Percentiles rank a stretch among this genome's conserved stretches.
These are phyloP conservation scores for Gaultheria prostrata DNA, from an alignment of 148 eudicot species.

Conservation along the genomic window DNA sequence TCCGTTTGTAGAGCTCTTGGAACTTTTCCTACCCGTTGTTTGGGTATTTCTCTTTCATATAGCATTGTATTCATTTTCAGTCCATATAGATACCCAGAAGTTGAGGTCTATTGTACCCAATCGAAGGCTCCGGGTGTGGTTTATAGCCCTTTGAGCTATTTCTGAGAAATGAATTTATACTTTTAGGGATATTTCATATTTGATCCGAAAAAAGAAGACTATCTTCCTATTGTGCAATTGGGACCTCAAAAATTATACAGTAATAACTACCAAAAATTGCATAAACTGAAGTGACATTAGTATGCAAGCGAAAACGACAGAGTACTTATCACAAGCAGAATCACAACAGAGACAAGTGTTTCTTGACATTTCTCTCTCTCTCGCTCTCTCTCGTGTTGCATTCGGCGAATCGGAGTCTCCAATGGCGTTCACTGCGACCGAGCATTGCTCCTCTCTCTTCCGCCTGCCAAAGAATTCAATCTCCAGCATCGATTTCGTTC, in stretches of 20 bases:
- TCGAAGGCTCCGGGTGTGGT: too few species aligned
- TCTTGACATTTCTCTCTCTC: neutral
- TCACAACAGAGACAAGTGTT: neutral
- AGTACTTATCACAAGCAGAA: neutral
- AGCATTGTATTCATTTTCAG: too few species aligned
- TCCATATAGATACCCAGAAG: too few species aligned
- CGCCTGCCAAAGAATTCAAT: conserved; percentile 5
- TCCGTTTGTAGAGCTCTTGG: too few species aligned
- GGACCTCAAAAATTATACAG: neutral
- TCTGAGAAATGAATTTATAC: too few species aligned
- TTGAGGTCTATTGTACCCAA: too few species aligned
- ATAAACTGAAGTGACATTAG: neutral
- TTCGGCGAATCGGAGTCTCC: conserved; percentile 7
- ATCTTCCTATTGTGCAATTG: neutral
- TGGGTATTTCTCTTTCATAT: too few species aligned
- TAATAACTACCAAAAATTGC: neutral
- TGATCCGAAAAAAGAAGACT: too few species aligned
- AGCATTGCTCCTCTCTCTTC: conserved; percentile 19
- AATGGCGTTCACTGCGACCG: conserved; percentile 34
- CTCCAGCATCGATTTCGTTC: conserved; percentile 31
- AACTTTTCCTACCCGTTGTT: too few species aligned
- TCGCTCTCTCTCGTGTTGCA: neutral
- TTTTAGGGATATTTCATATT: too few species aligned
- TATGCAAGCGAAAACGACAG: neutral
- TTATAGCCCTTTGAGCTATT: too few species aligned